Evolutionary conservation across 1,139 yeast species (phyloP), one percentile per base, ranked within the genome.

Genomic region (Yamadazyma membranifaciens): DNA sequence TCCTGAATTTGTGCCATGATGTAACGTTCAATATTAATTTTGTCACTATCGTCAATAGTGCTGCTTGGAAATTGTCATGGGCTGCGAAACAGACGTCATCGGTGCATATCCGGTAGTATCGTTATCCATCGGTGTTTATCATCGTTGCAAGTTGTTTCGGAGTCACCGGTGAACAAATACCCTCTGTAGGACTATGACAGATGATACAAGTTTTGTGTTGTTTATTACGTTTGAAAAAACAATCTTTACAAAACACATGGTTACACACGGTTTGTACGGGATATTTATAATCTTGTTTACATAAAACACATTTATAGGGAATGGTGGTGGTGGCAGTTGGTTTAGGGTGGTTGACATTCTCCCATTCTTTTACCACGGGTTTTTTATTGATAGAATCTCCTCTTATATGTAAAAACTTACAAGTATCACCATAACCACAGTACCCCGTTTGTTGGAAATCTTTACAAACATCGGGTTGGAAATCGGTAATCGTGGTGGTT

Each of bases 391-490:
- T 80, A 62, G 85, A 86, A 58, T 89, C 96, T 49, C 87, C 96
- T 57, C 98, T 66, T 10, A 87, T 78, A 57, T 94, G 98, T 25
- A 92, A 62, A 60, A 94, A 94, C 65, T 92, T 94, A 67, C 99
- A 94, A n/a, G 95, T 84, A 55, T 94, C 98, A 7, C 99, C 99
- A 58, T 84, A 94, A 5, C 98, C 98, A 70, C 98, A 94, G 57
- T 81, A 91, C 0, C 98, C 98, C 0, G 95, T 91, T 51, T 85
- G 88, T 45, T 82, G 78, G 60, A 78, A 94, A 60, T 94, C 98
- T 55, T 92, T 94, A 58, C 98, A 94, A 3, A 94, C 84, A 57
- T 92, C 98, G 0, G 95, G 95, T 56, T 88, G 96, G 58, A 84
- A 92, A 55, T 92, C 98, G 29, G 87, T 76, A n/a, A 83, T 68